These are phyloP conservation scores for Actinomortierella ambigua DNA, from an alignment of 371 early-diverging fungal genomes.

Conservation along the genomic window DNA sequence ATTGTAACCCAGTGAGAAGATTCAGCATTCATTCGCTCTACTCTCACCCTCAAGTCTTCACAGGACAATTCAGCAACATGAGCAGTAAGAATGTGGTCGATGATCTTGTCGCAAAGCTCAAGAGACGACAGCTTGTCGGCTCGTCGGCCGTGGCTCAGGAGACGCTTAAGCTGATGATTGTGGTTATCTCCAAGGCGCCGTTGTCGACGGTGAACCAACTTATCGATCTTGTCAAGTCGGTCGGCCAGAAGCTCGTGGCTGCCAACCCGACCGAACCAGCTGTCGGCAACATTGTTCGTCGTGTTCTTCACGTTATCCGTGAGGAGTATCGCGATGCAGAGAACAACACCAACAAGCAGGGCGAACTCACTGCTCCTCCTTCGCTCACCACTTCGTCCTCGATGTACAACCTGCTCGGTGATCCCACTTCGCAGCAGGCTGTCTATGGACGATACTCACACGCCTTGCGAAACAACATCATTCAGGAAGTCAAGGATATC, in stretches of 20 bases:
- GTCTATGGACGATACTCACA: constrained; percentile 24
- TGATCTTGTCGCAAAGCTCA: constrained; percentile 48
- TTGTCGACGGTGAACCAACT: constrained; percentile 74
- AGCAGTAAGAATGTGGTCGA: constrained; percentile 31
- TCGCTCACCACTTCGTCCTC: constrained; percentile 53
- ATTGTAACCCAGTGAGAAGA: background rate
- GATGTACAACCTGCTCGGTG: constrained; percentile 68
- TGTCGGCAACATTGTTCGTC: constrained; percentile 84
- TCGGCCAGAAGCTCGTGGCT: constrained; percentile 69
- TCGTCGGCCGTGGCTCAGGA: constrained; percentile 79
- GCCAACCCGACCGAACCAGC: constrained; percentile 93
- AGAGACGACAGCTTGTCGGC: constrained; percentile 72
- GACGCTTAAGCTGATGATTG: constrained; percentile 79
- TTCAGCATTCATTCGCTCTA: background rate
- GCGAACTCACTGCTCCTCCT: constrained; percentile 29
- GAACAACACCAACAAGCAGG: constrained; percentile 11
- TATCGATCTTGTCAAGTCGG: constrained; percentile 64
- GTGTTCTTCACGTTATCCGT: constrained; percentile 84
- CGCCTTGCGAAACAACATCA: constrained; percentile 71
- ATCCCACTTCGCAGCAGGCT: constrained; percentile 39
- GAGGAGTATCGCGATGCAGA: constrained; percentile 60
- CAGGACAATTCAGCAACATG: constrained; percentile 5
- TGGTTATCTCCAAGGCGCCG: constrained; percentile 74
- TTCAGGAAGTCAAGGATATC: constrained; percentile 85
- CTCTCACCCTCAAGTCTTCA: background rate